Evolutionary conservation across 2,329 filamentous ascomycete genomes (phyloP).

Genomic region (Clarireedia sp.): DNA sequence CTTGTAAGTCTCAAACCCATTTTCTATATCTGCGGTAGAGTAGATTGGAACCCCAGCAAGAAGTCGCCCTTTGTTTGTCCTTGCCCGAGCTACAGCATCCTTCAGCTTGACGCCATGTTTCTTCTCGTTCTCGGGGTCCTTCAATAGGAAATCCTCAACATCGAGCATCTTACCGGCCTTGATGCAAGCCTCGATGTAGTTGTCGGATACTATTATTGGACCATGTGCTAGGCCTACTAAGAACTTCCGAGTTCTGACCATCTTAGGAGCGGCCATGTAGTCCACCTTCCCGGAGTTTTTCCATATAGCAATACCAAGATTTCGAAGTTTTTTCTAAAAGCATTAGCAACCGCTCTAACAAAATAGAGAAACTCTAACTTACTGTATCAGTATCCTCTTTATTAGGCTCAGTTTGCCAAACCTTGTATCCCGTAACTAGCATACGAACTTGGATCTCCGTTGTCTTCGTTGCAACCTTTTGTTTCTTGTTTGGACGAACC

Average conservation of each 20-base stretch:
- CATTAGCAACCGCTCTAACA: conserved; percentile 11
- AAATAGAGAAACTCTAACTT: conserved; percentile 31
- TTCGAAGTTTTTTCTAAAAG: conserved; percentile 67
- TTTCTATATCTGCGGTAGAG: conserved; percentile 71
- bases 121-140: conserved; percentile 66
- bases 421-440: conserved; percentile 74
- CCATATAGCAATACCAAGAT: conserved; percentile 74
- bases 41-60: conserved; percentile 73
- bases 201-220: conserved; percentile 66
- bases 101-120: conserved; percentile 61
- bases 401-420: conserved; percentile 66
- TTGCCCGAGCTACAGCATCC: conserved; percentile 61
- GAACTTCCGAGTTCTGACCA: conserved; percentile 91
- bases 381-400: conserved; percentile 78
- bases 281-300: conserved; percentile 70
- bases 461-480: conserved; percentile 53
- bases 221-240: conserved; percentile 77
- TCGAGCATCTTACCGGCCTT: conserved; percentile 58
- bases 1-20: conserved; percentile 77
- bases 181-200: conserved; percentile 72
- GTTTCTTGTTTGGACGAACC: conserved; percentile 39
- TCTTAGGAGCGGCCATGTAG: conserved; percentile 77
- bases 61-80: conserved; percentile 67
- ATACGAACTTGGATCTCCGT: conserved; percentile 66
- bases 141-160: conserved; percentile 57